Base-by-base conservation (phyloP, 768 basidiomycete genomes). In the Leccinum uliginosum region DNA sequence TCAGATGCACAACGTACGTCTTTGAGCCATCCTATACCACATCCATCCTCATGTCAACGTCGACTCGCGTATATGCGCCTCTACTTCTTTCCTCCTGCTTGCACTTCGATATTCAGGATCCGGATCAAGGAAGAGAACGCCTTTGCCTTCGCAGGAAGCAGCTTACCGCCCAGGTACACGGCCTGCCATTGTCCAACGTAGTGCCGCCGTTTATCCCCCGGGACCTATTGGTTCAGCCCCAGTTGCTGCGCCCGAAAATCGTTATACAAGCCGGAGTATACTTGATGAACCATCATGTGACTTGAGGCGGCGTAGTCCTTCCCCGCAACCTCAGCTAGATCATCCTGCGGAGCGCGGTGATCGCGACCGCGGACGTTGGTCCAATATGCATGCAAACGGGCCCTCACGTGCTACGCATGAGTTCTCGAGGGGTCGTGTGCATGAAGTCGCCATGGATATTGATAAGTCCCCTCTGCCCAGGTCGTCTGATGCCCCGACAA, bases 1-100 rank as follows among this genome's bases (percentile, higher is more conserved):
- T 56, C 63, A 59, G 73, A 69, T 63, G 58, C 63, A 69, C 70
- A 73, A 72, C 71, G 71, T 72, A 74, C 73, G 75, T 77, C 54
- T 55, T 65, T 63, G 63, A 68, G 61, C 63, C 64, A 66, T 68
- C 65, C 60, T 62, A 34, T 67, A 48, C 65, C 55, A 43, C 63
- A 63, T 24, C 65, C 65, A 57, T 65, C 65, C 64, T 68, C 65
- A 68, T 66, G 54, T 50, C 68, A 64, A 62, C 62, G 24, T 63
- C 63, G 57, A 60, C 66, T 59, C 60, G 60, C 51, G 54, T 62
- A 56, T 60, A 65, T 70, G 54, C 40, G 38, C 51, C 59, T 32
- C 60, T 52, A 4, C 58, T 63, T 65, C 47, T 47, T 57, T 56
- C 63, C 57, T 68, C 60, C 55, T 53, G 19, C 59, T 56, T 54